These are phyloP conservation scores for Discostella stelligera DNA, from an alignment of 352 stramenopile genomes.

Conservation along the genomic window DNA sequence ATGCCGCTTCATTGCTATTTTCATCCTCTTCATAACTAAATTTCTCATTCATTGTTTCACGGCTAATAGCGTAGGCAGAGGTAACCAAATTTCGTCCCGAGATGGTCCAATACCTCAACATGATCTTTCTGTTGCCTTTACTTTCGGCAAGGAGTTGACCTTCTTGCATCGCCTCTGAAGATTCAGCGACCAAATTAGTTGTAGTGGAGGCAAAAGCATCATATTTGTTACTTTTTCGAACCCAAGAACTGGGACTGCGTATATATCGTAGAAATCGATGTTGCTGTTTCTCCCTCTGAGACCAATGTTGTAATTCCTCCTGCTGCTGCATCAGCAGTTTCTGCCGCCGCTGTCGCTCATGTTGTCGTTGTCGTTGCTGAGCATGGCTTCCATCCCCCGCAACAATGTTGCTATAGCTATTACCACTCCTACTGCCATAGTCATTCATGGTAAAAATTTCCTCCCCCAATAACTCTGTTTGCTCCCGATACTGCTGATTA, in stretches of 20 bases:
- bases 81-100: conserved; percentile 39
- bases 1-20: not conserved
- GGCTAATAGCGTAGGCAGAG: not conserved
- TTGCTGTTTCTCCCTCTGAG: not conserved
- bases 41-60: not conserved
- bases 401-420: conserved; percentile 6
- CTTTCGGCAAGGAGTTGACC: not conserved
- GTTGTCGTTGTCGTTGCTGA: not conserved
- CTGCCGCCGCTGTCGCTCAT: not conserved
- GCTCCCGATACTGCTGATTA: not conserved
- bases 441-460: not conserved
- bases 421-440: not conserved
- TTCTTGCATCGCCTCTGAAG: not conserved
- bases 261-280: not conserved
- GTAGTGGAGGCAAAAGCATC: not conserved
- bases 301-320: not conserved
- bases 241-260: not conserved
- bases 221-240: not conserved
- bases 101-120: conserved; percentile 31
- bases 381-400: conserved; percentile 11
- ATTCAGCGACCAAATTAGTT: not conserved
- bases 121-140: conserved; percentile 1
- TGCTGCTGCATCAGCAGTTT: not conserved
- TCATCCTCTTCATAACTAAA: conserved; percentile 8
- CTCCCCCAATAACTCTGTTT: not conserved